phyloP scores from a whole-genome alignment of 257 asterid genomes.

The Datura wrightii region DNA sequence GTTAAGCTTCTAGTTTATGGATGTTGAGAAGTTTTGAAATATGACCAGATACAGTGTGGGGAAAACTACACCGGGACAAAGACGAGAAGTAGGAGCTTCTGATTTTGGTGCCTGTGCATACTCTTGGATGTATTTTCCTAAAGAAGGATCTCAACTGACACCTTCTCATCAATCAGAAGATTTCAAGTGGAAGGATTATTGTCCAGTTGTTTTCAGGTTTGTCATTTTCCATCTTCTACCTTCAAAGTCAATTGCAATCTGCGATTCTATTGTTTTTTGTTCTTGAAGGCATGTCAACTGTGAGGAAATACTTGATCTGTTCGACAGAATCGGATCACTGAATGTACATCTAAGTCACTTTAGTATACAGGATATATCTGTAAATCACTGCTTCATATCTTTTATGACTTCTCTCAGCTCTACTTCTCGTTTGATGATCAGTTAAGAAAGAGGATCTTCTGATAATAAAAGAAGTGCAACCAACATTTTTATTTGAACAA shows the following conservation, averaged over 20 bases:
- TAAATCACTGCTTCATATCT: neutral
- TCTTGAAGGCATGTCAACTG: conserved; percentile 17
- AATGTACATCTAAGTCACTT: conserved; percentile 10
- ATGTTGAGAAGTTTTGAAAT: conserved; percentile 14
- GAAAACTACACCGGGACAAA: conserved; percentile 84
- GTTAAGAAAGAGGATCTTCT: conserved; percentile 5
- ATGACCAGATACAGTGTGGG: conserved; percentile 87
- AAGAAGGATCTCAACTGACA: conserved; percentile 82
- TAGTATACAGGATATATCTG: neutral
- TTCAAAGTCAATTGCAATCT: conserved; percentile 12
- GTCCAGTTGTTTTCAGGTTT: conserved; percentile 97
- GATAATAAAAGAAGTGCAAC: neutral
- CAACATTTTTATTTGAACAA: neutral
- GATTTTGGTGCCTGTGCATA: conserved; percentile 89
- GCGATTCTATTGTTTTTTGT: neutral
- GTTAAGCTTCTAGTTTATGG: neutral
- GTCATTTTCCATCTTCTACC: conserved; percentile 29
- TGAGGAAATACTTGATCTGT: conserved; percentile 11
- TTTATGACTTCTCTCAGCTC: neutral
- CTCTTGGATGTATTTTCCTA: conserved; percentile 95
- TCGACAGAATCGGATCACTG: neutral
- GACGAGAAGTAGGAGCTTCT: conserved; percentile 81
- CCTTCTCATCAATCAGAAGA: conserved; percentile 93
- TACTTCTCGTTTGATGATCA: neutral
- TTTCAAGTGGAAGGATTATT: conserved; percentile 97